These are phyloP conservation scores for Trypanosoma melophagium DNA, from an alignment of 208 protist species.

Conservation along the genomic window DNA sequence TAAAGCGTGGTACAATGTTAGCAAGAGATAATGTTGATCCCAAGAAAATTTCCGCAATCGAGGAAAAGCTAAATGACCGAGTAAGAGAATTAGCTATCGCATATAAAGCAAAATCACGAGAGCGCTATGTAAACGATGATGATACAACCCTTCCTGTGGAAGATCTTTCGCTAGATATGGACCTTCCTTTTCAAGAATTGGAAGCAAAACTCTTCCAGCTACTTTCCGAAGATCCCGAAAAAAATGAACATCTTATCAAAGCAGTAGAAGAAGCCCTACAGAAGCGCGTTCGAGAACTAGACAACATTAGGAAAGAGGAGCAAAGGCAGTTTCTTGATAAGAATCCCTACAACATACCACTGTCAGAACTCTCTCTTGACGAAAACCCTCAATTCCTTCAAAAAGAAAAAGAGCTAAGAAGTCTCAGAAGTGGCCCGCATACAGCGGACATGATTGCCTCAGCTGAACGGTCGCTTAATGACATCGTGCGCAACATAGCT, in stretches of 20 bases:
- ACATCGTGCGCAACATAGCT: constrained; percentile 56
- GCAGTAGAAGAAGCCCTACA: constrained; percentile 61
- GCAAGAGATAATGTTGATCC: constrained; percentile 52
- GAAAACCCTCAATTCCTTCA: constrained; percentile 45
- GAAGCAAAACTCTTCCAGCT: constrained; percentile 61
- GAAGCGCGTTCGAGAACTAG: constrained; percentile 62
- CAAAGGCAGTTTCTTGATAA: constrained; percentile 58
- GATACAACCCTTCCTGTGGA: constrained; percentile 45
- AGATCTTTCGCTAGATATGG: constrained; percentile 65
- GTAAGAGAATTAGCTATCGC: constrained; percentile 57
- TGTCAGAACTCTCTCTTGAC: constrained; percentile 66
- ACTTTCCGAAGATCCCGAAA: constrained; percentile 37
- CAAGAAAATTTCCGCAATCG: constrained; percentile 5
- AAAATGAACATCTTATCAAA: constrained; percentile 34
- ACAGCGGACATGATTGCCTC: constrained; percentile 38
- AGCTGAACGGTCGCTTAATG: constrained; percentile 34
- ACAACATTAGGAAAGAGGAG: constrained; percentile 53
- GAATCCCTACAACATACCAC: constrained; percentile 40
- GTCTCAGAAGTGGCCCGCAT: constrained; percentile 36
- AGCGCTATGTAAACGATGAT: constrained; percentile 33
- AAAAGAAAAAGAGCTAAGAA: constrained; percentile 59
- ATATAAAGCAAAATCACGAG: constrained; percentile 48
- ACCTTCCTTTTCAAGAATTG: constrained; percentile 66
- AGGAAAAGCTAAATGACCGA: constrained; percentile 72
- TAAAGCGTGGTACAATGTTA: constrained; percentile 51